Evolutionary conservation across 2,329 filamentous ascomycete genomes (phyloP), one percentile per base, ranked within the genome.

Genomic region (Aspergillus sp.): DNA sequence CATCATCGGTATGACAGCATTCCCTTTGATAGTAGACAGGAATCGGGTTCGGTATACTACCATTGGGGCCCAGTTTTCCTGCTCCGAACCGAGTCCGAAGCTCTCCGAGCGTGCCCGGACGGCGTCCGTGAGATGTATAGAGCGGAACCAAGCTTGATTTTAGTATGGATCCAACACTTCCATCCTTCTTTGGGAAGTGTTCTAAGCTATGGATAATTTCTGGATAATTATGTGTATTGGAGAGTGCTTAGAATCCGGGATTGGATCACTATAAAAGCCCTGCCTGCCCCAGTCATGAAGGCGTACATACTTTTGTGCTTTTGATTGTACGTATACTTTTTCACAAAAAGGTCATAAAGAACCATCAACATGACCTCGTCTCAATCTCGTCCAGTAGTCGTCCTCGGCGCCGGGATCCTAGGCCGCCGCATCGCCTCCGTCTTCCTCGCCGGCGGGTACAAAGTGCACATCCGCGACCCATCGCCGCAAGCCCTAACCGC

Each of bases 331-430:
- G 13, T 11, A 17, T 17, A 41, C 34, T 15, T 41, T 41, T 41
- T 7, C 25, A 28, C 25, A 28, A 28, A 28, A 28, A 28, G 25
- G 25, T 4, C 25, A 28, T 28, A 28, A 41, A 41, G 9, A 41
- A 4, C 34, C 34, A 41, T 15, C 34, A 15, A 41, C 1, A 41
- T 41, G 34, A 15, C 9, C 34, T 41, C 34, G 13, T 15, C 52
- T 62, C 57, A 56, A 31, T 48, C 11, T 34, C 76, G 77, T 1
- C 74, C 76, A 15, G 71, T 79, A 1, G 69, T 74, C 13, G 63
- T 80, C 25, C 65, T 80, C 54, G 78, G 78, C n/a, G 73, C 72
- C 0, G 77, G 78, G 6, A 72, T 76, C 56, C 70, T 79, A 6
- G 78, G 77, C 50, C 72, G 76, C 3, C 75, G 77, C 3, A 72